Evolutionary conservation across 805 yeast species (phyloP).

Genomic region (Wickerhamomyces bovis): DNA sequence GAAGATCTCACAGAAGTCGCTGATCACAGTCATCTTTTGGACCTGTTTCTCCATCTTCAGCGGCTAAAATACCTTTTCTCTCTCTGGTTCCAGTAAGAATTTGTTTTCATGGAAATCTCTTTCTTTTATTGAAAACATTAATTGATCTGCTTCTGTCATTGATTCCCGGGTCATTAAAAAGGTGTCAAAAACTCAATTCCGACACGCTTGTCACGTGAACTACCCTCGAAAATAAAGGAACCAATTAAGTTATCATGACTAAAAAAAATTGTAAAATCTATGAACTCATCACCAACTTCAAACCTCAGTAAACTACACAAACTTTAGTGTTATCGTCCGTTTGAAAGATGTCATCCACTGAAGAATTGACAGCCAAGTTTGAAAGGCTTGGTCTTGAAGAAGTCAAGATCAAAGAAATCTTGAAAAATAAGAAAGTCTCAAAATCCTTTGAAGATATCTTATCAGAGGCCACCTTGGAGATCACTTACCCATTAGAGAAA

Average conservation of each 20-base stretch:
- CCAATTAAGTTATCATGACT: too few species aligned
- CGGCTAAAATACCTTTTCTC: too few species aligned
- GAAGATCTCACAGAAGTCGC: neutral
- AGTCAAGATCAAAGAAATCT: conserved; percentile 69
- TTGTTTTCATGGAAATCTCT: neutral
- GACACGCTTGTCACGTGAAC: neutral
- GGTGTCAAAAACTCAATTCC: neutral
- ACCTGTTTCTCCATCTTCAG: neutral
- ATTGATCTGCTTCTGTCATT: too few species aligned
- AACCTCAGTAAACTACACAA: neutral
- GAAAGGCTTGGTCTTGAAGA: conserved; percentile 60
- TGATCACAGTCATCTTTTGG: neutral
- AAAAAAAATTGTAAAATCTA: neutral
- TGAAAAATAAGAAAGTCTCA: conserved; percentile 82
- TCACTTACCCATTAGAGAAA: conserved; percentile 42
- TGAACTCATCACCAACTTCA: neutral
- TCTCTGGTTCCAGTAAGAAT: too few species aligned
- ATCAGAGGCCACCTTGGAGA: conserved; percentile 31
- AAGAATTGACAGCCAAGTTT: conserved; percentile 29
- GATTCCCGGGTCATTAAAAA: neutral
- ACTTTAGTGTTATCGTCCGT: neutral
- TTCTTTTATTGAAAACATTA: too few species aligned
- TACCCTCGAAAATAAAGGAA: neutral
- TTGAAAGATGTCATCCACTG: conserved; percentile 24
- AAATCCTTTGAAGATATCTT: conserved; percentile 59